Evolutionary conservation across 495 filamentous ascomycete genomes (phyloP), one percentile per base, ranked within the genome.

Genomic region (Haplographium delicatum): DNA sequence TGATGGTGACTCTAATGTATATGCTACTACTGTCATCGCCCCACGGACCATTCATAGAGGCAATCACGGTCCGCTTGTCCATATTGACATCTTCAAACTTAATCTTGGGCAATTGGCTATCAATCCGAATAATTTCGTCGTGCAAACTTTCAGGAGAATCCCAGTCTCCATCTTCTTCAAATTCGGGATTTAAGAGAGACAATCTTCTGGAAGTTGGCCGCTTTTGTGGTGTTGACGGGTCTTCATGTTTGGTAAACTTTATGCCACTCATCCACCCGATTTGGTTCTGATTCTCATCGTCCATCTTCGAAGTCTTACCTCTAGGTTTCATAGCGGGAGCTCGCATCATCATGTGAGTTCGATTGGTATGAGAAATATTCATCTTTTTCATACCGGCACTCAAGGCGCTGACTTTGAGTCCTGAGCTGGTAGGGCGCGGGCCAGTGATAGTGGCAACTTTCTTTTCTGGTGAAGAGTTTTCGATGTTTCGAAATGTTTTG

Each of bases 191-290:
- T 9, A 62, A 30, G 18, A 61, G 44, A 16, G 54, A 60, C 10
- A 61, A 42, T 22, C 59, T 46, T 23, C 61, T 55, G 7, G 57
- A 57, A 20, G 22, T 20, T 13, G 47, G 37, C 11, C 44, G 30
- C 38, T 58, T 56, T 19, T 44, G 31, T 26, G 41, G n/a, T 1
- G 33, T 22, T 5, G 27, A 31, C 1, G 24, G 4, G 45, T 50
- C 51, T 5, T 60, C 53, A 30, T 55, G 54, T 55, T 83, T 83
- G 22, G 71, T 78, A 59, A 96, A 90, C 53, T 88, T 93, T 33
- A 96, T 88, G 25, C 89, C 89, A 50, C 82, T 88, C 87, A 96
- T 95, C 91, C 91, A 96, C 11, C 82, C 76, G 50, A 96, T 91
- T 27, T 79, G 89, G 75, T 69, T 71, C 31, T 66, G 64, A 20